Base-by-base conservation (phyloP, 768 basidiomycete genomes). In the Mrakia blollopis region DNA sequence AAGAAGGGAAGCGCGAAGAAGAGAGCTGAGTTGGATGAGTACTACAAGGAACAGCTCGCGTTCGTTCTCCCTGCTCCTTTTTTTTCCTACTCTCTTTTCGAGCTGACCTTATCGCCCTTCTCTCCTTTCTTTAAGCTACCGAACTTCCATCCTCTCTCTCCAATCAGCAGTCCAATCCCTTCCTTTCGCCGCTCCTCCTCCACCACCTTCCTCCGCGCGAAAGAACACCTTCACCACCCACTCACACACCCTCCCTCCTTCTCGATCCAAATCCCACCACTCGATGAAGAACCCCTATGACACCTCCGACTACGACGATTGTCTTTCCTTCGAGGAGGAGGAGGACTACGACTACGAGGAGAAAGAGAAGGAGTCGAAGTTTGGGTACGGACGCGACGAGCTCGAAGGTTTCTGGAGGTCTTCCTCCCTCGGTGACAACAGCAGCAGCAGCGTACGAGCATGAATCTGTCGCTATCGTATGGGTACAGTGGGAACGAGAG, bases 11-110 rank as follows among this genome's bases (percentile, higher is more conserved):
- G 37, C 9, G 69, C 69, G 28, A 70, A 52, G 69, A 50, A 70
- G 69, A 41, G 44, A 21, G 69, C 69, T 11, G 69, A 70, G 28
- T 44, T 47, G 41, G 69, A 70, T 28, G 69, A 50, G 47, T 70
- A 70, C 47, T 70, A 41, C 47, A 70, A 52, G 47, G 69, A 70
- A 47, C 69, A 70, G 69, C 69, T 70, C 28, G 68, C 69, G 69
- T 50, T 23, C 41, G 69, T 70, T 52, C 41, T 52, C 23, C n/a
- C 10, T 41, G 3, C 44, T 9, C 14, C 44, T 11, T 1, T 2
- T 13, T 11, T 44, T 44, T 14, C n/a, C n/a, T n/a, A n/a, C n/a
- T n/a, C n/a, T n/a, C 44, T 44, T 11, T 14, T 44, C 44, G 11
- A 6, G 14, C 44, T 44, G 44, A 44, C 44, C 44, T 44, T 13